A percentile compares a stretch with the other conserved stretches of the same genome.
Evolutionary conservation across 345 rosid genomes (phyloP).

Genomic region (Cochlearia excelsa): DNA sequence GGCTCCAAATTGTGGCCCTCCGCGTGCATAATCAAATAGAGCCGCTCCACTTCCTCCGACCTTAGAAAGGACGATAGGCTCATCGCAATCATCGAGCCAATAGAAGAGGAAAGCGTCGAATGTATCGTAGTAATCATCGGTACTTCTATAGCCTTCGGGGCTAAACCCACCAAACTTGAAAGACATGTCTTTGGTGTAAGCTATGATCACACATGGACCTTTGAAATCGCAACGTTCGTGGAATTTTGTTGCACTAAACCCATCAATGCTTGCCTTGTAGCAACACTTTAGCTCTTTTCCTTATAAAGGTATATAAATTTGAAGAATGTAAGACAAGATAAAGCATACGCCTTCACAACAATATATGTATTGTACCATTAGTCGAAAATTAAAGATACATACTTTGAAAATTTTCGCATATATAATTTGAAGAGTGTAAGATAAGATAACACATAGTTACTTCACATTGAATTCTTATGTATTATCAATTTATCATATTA

Average conservation of each 20-base stretch:
- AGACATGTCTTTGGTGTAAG: constrained; percentile 53
- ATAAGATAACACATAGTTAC: too few species aligned
- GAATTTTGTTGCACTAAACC: constrained; percentile 76
- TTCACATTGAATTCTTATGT: too few species aligned
- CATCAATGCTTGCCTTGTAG: constrained; percentile 67
- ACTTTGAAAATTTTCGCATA: too few species aligned
- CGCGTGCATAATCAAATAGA: constrained; percentile 73
- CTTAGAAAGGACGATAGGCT: constrained; percentile 53
- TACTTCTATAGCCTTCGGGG: constrained; percentile 88
- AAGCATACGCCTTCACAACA: not conserved
- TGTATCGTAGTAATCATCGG: constrained; percentile 78
- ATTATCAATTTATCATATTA: too few species aligned
- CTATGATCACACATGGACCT: constrained; percentile 88
- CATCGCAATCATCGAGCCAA: constrained; percentile 46
- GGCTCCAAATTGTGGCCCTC: constrained; percentile 62
- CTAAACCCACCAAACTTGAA: constrained; percentile 82
- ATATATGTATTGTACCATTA: too few species aligned
- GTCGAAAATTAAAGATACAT: too few species aligned
- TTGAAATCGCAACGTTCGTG: constrained; percentile 77
- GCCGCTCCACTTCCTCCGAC: constrained; percentile 92
- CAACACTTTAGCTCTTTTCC: constrained; percentile 78
- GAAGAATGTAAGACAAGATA: not conserved
- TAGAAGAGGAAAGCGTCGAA: constrained; percentile 82
- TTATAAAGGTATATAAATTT: constrained; percentile 9
- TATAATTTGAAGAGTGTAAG: too few species aligned